Conservation (phyloP, 2,329 filamentous ascomycete genomes). For the Colletotrichum sp. region DNA sequence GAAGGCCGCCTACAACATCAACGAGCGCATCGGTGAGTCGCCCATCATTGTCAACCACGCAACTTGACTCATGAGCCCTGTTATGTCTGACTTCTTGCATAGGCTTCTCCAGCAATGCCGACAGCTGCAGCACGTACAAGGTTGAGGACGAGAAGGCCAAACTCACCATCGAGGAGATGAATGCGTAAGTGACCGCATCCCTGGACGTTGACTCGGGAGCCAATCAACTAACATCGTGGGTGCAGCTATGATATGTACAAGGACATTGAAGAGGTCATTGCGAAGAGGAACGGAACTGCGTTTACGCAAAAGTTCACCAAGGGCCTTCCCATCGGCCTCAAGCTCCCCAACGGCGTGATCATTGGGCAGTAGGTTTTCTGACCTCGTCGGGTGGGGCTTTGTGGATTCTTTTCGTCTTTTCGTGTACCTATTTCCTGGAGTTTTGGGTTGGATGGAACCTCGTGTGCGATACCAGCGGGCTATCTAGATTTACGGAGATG, state of each 20-base stretch:
- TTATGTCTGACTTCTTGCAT: not conserved
- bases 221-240: not conserved
- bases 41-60: not conserved
- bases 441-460: not conserved
- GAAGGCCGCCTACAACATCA: conserved; percentile 65
- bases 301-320: conserved; percentile 44
- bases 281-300: conserved; percentile 31
- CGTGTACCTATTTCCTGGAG: not conserved
- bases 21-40: conserved; percentile 61
- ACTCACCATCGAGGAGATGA: conserved; percentile 74
- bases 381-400: not conserved
- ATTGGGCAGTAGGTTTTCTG: conserved; percentile 12
- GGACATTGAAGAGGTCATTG: conserved; percentile 56
- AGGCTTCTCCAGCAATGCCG: conserved; percentile 69
- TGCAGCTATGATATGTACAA: conserved; percentile 63
- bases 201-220: not conserved
- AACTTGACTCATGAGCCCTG: not conserved
- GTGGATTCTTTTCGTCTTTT: not conserved
- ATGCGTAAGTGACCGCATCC: conserved; percentile 51
- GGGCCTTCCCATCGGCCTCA: conserved; percentile 51
- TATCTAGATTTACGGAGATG: not conserved
- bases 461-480: not conserved
- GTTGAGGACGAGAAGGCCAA: conserved; percentile 66
- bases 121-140: conserved; percentile 57
- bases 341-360: conserved; percentile 54